Evolutionary conservation across 2,329 filamentous ascomycete species (phyloP), one percentile per base, ranked within the genome.

Genomic region (Colletotrichum noveboracense): DNA sequence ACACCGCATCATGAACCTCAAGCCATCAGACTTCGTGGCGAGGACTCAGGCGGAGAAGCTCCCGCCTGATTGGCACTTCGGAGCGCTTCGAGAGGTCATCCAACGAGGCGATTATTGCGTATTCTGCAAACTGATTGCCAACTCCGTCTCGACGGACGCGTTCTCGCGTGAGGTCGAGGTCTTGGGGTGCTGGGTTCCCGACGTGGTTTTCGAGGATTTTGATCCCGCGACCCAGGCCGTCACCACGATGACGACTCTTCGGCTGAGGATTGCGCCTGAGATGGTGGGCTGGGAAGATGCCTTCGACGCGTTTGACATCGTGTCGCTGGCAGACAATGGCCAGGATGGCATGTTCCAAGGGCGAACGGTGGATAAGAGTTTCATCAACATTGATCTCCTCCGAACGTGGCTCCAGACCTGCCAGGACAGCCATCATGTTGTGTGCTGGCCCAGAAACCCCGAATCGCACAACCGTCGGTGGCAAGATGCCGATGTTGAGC

Each of bases 1-100:
- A 13, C 43, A 48, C 6, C 43, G 10, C 6, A 48, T 48, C 43
- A 48, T 48, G 43, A 21, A 7, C n/a, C 43, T 48, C 18, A 48
- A 48, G 0, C 10, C 43, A 4, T 21, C 18, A n/a, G 43, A 48
- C 18, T 48, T 48, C 43, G 43, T n/a, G 18, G 18, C 43, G 2
- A 2, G 38, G 3, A 4, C 1, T 6, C 38, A n/a, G 5, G 2
- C 1, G 5, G 10, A 48, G 2, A 6, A 7, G 0, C 43, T 48
- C 0, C n/a, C 43, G n/a, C n/a, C 43, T 21, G 43, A 52, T 3
- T 52, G 43, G 43, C 43, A 52, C n/a, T 52, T 52, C n/a, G 43
- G 43, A 7, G 21, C 43, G 3, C 43, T 52, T 3, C n/a, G 6
- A 6, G 43, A 52, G 43, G 43, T 52, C 43, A 13, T 21, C 12